phyloP scores from a whole-genome alignment of 148 eudicot genomes.

The Chenopodium album region DNA sequence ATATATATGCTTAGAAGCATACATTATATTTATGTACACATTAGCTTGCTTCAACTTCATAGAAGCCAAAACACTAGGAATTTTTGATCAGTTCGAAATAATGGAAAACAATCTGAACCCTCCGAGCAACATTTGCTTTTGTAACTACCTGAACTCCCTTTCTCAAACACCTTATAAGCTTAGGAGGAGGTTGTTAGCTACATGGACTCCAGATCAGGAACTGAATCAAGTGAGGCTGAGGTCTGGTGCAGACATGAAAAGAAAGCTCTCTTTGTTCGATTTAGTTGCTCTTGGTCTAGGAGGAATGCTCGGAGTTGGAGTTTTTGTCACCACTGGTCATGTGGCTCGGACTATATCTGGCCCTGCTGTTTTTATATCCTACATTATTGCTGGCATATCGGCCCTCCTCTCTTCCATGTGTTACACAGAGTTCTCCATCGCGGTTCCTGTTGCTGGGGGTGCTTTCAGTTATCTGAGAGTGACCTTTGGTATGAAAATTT shows the following conservation, averaged over 20 bases:
- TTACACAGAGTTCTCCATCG: conserved; percentile 72
- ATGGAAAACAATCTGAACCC: conserved; percentile 27
- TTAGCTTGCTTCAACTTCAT: conserved; percentile 12
- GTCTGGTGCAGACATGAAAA: conserved; percentile 87
- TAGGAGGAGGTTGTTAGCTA: conserved; percentile 55
- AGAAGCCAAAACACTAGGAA: conserved; percentile 13
- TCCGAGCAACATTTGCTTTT: conserved; percentile 23
- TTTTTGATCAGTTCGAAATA: conserved; percentile 5
- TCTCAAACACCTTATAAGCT: conserved; percentile 65
- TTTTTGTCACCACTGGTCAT: conserved; percentile 72
- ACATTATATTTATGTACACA: background rate
- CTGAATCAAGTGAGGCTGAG: conserved; percentile 68
- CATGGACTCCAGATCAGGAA: conserved; percentile 76
- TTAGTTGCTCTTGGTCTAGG: conserved; percentile 72
- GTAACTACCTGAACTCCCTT: conserved; percentile 47
- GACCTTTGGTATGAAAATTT: conserved; percentile 62
- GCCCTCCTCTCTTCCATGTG: conserved; percentile 81
- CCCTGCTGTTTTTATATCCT: conserved; percentile 69
- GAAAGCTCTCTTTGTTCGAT: conserved; percentile 65
- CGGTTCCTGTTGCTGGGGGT: conserved; percentile 78
- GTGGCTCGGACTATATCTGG: conserved; percentile 54
- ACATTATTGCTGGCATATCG: conserved; percentile 61
- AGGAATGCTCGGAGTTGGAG: conserved; percentile 90
- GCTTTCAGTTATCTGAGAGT: conserved; percentile 79
- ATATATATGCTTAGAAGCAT: background rate